Conservation (phyloP, 805 yeast genomes). For the Novakomyces olei region DNA sequence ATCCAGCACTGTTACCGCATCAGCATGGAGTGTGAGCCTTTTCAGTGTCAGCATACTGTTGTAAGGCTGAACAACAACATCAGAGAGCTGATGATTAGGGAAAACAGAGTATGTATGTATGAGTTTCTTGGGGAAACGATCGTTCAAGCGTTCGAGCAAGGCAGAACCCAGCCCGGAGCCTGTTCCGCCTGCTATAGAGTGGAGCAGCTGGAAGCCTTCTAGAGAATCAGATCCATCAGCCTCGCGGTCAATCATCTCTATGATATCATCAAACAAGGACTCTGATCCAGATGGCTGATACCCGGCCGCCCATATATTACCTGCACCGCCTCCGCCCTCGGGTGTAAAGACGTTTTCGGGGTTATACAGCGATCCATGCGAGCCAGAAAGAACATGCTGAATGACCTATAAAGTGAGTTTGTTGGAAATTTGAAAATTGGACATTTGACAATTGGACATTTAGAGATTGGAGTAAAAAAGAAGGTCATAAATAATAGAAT, state of each 20-base stretch:
- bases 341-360: conserved; percentile 63
- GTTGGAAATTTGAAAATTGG: no score
- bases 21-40: conserved; percentile 64
- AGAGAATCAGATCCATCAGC: conserved; percentile 73
- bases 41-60: conserved; percentile 66
- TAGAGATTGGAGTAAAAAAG: no score
- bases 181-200: conserved; percentile 96
- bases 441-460: no score
- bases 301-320: conserved; percentile 89
- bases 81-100: conserved; percentile 64
- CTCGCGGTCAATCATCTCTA: conserved; percentile 72
- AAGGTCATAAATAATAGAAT: no score
- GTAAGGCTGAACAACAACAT: conserved; percentile 96
- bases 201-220: conserved; percentile 76
- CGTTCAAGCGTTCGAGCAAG: conserved; percentile 54
- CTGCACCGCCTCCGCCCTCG: conserved; percentile 79
- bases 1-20: conserved; percentile 74
- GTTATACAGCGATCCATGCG: conserved; percentile 45
- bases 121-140: conserved; percentile 62
- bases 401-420: conserved; percentile 41
- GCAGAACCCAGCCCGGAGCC: conserved; percentile 90
- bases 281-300: conserved; percentile 57
- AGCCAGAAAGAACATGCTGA: conserved; percentile 30
- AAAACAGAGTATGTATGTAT: conserved; percentile 72
- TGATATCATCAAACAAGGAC: conserved; percentile 42